Evolutionary conservation across 495 filamentous ascomycete genomes (phyloP).

Genomic region (Halenospora varia): DNA sequence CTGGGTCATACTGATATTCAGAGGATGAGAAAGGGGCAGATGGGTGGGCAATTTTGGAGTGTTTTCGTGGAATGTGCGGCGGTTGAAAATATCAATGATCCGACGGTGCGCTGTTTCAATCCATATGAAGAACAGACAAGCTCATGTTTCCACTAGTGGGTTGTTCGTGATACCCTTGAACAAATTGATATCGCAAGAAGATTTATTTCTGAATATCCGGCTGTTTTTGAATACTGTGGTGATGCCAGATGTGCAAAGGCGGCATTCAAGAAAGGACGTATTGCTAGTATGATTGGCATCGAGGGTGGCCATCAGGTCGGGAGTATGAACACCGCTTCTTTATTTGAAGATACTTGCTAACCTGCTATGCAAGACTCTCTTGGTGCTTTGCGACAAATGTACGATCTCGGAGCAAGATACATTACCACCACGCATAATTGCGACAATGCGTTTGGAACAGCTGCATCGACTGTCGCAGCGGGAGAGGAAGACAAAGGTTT

Average conservation of each 20-base stretch:
- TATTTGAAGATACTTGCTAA: not conserved
- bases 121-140: not conserved
- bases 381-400: constrained; percentile 31
- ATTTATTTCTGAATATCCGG: constrained; percentile 22
- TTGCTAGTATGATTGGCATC: constrained; percentile 30
- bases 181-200: constrained; percentile 31
- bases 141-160: constrained; percentile 4
- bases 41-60: constrained; percentile 36
- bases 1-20: constrained; percentile 25
- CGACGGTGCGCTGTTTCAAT: not conserved
- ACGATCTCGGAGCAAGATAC: constrained; percentile 34
- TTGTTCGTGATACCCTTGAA: constrained; percentile 31
- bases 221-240: constrained; percentile 23
- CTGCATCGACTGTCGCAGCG: constrained; percentile 36
- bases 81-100: not conserved
- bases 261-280: constrained; percentile 22
- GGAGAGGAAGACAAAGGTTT: constrained; percentile 19
- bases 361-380: constrained; percentile 13
- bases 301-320: constrained; percentile 28
- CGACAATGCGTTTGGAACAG: constrained; percentile 46
- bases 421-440: constrained; percentile 35
- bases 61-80: constrained; percentile 19
- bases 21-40: constrained; percentile 22
- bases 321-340: not conserved
- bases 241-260: constrained; percentile 19